These are phyloP conservation scores for Russula olivacea DNA, from an alignment of 768 basidiomycete genomes.

Conservation along the genomic window DNA sequence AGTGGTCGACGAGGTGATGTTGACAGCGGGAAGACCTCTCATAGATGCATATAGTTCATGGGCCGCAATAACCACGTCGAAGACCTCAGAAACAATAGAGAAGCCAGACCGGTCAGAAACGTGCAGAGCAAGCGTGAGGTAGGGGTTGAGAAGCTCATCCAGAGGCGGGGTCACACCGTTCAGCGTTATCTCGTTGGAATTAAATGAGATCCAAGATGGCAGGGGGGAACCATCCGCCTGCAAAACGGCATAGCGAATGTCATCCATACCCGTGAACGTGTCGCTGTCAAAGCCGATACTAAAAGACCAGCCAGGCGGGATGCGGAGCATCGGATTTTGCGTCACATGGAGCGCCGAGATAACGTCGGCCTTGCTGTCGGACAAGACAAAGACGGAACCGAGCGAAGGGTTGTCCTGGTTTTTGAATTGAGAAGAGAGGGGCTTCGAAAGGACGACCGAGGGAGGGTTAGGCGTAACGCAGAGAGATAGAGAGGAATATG, in stretches of 20 bases:
- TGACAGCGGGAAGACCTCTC: conserved; percentile 54
- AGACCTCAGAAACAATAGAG: conserved; percentile 50
- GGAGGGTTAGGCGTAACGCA: conserved; percentile 50
- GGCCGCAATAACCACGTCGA: conserved; percentile 59
- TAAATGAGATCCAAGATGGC: conserved; percentile 72
- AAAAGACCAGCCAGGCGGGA: conserved; percentile 84
- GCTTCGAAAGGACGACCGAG: conserved; percentile 47
- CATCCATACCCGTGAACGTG: conserved; percentile 48
- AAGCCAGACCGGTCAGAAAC: conserved; percentile 74
- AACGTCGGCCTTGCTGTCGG: conserved; percentile 31
- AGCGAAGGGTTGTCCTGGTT: conserved; percentile 51
- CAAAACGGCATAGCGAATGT: conserved; percentile 57
- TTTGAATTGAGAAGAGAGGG: conserved; percentile 57
- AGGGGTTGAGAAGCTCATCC: conserved; percentile 36
- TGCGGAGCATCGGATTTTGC: conserved; percentile 52
- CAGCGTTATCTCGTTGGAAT: conserved; percentile 62
- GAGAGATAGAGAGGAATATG: conserved; percentile 49
- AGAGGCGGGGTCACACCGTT: conserved; percentile 67
- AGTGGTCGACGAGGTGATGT: conserved; percentile 53
- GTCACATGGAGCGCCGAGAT: conserved; percentile 48
- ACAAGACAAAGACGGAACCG: conserved; percentile 68
- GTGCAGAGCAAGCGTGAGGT: conserved; percentile 51
- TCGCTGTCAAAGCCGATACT: conserved; percentile 73
- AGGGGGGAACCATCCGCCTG: conserved; percentile 62
- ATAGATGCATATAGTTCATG: conserved; percentile 57